Evolutionary conservation across 192 early-diverging fungal genomes (phyloP).

Genomic region (Backusella morwellensis): DNA sequence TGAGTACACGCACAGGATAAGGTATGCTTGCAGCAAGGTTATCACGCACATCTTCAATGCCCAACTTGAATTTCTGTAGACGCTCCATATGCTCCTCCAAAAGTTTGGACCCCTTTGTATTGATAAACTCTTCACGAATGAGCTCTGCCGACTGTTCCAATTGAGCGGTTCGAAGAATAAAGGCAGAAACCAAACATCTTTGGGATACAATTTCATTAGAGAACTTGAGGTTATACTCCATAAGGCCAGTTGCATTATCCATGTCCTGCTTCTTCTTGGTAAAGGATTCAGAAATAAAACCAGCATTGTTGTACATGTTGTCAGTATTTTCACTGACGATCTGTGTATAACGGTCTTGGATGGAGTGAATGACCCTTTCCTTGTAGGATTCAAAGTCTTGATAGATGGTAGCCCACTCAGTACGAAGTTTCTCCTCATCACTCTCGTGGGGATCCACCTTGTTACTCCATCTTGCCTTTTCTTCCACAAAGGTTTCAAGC

Average conservation of each 20-base stretch:
- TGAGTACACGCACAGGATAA: constrained; percentile 17
- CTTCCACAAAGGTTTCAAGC: constrained; percentile 19
- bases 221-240: constrained; percentile 11
- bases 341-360: background rate
- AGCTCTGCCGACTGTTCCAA: constrained; percentile 24
- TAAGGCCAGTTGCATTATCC: background rate
- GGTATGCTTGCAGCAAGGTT: constrained; percentile 7
- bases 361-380: background rate
- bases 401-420: background rate
- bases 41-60: constrained; percentile 13
- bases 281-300: constrained; percentile 1
- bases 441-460: background rate
- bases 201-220: constrained; percentile 27
- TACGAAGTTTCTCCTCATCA: background rate
- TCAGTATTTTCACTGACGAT: background rate
- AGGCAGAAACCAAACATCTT: constrained; percentile 9
- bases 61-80: constrained; percentile 19
- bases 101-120: constrained; percentile 7
- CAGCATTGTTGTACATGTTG: background rate
- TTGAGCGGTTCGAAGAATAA: constrained; percentile 23
- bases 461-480: constrained; percentile 22
- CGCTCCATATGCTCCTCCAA: constrained; percentile 11
- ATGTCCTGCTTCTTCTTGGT: constrained; percentile 14
- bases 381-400: constrained; percentile 13
- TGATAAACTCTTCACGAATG: constrained; percentile 25